Percentiles rank a stretch among this genome's conserved stretches.
Conservation (phyloP, 768 basidiomycete genomes). For the Leccinum uliginosum region DNA sequence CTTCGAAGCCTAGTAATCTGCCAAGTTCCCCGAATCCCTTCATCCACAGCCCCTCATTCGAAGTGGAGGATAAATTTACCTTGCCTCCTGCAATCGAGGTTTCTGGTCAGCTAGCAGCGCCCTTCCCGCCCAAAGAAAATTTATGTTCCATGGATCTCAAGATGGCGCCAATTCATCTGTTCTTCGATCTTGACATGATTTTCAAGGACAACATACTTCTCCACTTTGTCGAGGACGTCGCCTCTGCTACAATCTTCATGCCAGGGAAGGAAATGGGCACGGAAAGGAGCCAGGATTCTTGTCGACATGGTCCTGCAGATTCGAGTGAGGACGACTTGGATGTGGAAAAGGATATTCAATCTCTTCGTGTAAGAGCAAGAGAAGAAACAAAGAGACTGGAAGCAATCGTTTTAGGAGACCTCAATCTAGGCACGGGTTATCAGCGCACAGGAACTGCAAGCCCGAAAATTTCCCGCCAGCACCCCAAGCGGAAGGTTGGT, state of each 20-base stretch:
- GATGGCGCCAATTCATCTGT: conserved; percentile 66
- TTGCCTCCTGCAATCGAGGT: conserved; percentile 18
- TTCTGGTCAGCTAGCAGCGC: conserved; percentile 5
- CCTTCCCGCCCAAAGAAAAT: not conserved
- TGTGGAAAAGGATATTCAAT: conserved; percentile 12
- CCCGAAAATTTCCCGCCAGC: conserved; percentile 6
- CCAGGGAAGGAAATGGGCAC: conserved; percentile 2
- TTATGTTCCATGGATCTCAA: conserved; percentile 31
- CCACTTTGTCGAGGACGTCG: conserved; percentile 46
- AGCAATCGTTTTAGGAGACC: conserved; percentile 53
- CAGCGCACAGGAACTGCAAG: conserved; percentile 13
- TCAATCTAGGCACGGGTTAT: conserved; percentile 52
- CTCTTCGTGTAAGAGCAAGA: conserved; percentile 17
- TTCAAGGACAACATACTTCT: conserved; percentile 37
- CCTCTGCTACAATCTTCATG: conserved; percentile 16
- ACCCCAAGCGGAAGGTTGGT: conserved; percentile 18
- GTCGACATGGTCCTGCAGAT: conserved; percentile 3
- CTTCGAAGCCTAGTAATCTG: conserved; percentile 11
- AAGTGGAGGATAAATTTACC: conserved; percentile 10
- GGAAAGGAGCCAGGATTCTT: not conserved
- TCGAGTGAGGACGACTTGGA: conserved; percentile 12
- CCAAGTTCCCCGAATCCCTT: conserved; percentile 16
- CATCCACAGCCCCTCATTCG: conserved; percentile 16
- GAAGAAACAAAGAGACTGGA: conserved; percentile 45
- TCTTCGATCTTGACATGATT: conserved; percentile 57